These are phyloP conservation scores for Primulina eburnea DNA, from an alignment of 257 asterid species.

Conservation along the genomic window DNA sequence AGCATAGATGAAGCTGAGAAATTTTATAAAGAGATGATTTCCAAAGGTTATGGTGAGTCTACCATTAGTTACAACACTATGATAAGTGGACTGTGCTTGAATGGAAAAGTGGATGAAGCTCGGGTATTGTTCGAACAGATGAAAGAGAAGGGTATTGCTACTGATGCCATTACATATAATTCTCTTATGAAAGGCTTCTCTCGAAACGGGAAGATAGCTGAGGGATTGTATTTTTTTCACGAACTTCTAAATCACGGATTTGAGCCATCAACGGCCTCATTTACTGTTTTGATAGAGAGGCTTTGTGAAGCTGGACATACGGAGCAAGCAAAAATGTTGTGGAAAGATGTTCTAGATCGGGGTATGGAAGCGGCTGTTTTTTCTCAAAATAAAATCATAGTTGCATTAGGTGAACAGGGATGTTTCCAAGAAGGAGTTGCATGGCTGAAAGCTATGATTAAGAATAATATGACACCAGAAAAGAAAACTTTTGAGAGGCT, in stretches of 20 bases:
- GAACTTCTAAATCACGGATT: constrained; percentile 50
- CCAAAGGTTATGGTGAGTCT: constrained; percentile 44
- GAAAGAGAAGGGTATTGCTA: constrained; percentile 40
- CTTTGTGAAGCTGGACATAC: constrained; percentile 49
- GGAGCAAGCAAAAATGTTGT: constrained; percentile 50
- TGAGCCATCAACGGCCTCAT: constrained; percentile 44
- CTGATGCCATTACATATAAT: constrained; percentile 47
- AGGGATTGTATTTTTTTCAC: constrained; percentile 34
- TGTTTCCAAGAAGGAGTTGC: constrained; percentile 39
- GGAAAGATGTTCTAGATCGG: constrained; percentile 51
- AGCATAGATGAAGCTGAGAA: constrained; percentile 53
- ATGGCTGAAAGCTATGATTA: constrained; percentile 46
- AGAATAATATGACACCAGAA: constrained; percentile 42
- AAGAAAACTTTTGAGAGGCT: constrained; percentile 48
- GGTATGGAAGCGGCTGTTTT: constrained; percentile 38
- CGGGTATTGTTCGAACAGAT: constrained; percentile 43
- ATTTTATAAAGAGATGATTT: constrained; percentile 58
- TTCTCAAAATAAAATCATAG: constrained; percentile 40
- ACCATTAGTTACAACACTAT: constrained; percentile 52
- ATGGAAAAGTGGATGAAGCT: constrained; percentile 52
- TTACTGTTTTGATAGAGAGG: constrained; percentile 35
- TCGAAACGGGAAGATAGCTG: constrained; percentile 36
- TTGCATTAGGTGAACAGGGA: constrained; percentile 50
- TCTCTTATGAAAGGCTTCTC: constrained; percentile 53
- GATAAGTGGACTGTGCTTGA: constrained; percentile 55